phyloP scores from a whole-genome alignment of 306 rosid species.

The Quercus cerris region DNA sequence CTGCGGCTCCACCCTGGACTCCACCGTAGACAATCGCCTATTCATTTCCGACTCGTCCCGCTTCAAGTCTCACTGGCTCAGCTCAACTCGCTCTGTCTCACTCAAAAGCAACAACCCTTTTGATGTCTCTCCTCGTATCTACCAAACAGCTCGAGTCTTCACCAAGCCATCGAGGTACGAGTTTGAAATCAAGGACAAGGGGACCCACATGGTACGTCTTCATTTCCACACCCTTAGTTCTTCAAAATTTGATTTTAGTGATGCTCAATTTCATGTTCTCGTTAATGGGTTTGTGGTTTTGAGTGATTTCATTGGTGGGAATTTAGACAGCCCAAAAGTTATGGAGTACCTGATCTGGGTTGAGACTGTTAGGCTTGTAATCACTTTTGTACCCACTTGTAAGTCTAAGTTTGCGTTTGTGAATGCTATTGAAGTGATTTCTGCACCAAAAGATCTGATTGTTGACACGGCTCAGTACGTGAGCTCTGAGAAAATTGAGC shows the following conservation, averaged over 20 bases:
- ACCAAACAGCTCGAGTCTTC: slow-evolving; percentile 76
- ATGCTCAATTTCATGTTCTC: slow-evolving; percentile 67
- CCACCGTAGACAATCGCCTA: slow-evolving; percentile 53
- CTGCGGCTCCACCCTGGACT: slow-evolving; percentile 57
- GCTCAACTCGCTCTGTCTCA: slow-evolving; percentile 26
- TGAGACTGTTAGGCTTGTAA: slow-evolving; percentile 42
- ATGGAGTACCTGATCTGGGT: slow-evolving; percentile 63
- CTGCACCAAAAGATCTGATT: slow-evolving; percentile 86
- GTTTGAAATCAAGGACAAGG: slow-evolving; percentile 50
- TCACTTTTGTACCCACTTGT: slow-evolving; percentile 55
- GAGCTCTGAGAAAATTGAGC: slow-evolving; percentile 15
- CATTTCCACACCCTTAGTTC: slow-evolving; percentile 63
- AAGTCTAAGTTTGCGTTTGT: slow-evolving; percentile 63
- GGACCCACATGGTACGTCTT: slow-evolving; percentile 83
- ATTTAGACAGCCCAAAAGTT: slow-evolving; percentile 30
- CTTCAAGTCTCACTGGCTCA: slow-evolving; percentile 8
- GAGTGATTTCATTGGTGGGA: slow-evolving; percentile 32
- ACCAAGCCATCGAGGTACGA: slow-evolving; percentile 50
- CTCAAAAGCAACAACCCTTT: slow-evolving; percentile 40
- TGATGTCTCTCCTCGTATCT: slow-evolving; percentile 34
- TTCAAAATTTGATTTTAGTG: slow-evolving; percentile 31
- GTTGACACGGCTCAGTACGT: slow-evolving; percentile 52
- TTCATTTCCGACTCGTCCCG: slow-evolving; percentile 52
- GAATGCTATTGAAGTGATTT: slow-evolving; percentile 88
- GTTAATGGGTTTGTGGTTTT: slow-evolving; percentile 49